phyloP scores from a whole-genome alignment of 1,139 yeast species.

The Protomyces inundatus region DNA sequence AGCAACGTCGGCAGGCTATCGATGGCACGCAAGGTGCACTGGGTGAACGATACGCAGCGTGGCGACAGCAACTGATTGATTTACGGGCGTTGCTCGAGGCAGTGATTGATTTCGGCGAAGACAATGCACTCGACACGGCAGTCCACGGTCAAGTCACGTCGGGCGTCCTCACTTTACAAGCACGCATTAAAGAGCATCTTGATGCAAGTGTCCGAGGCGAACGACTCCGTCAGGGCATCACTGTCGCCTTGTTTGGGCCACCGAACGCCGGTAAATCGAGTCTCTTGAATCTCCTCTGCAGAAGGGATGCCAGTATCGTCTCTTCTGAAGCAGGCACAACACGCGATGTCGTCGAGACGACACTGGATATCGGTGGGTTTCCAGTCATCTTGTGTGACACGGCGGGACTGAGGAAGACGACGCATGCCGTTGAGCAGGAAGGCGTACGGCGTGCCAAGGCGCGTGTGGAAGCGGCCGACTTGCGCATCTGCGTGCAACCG shows the following conservation, averaged over 20 bases:
- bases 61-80: conserved; percentile 65
- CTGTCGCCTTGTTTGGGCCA: conserved; percentile 72
- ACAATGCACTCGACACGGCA: conserved; percentile 61
- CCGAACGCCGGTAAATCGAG: conserved; percentile 98
- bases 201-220: conserved; percentile 55
- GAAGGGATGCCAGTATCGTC: conserved; percentile 84
- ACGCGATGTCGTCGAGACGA: conserved; percentile 77
- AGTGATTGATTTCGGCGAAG: conserved; percentile 85
- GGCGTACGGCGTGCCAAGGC: conserved; percentile 75
- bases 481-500: conserved; percentile 54
- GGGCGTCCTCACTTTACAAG: conserved; percentile 44
- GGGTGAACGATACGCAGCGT: conserved; percentile 49
- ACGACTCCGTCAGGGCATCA: conserved; percentile 66
- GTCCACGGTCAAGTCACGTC: conserved; percentile 31
- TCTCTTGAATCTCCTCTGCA: conserved; percentile 63
- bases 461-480: conserved; percentile 55
- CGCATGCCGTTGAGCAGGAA: conserved; percentile 63
- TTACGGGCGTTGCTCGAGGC: conserved; percentile 77
- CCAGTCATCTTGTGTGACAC: conserved; percentile 85
- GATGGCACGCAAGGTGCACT: conserved; percentile 67
- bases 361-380: conserved; percentile 74
- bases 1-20: conserved; percentile 71
- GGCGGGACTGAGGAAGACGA: conserved; percentile 67
- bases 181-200: conserved; percentile 47
- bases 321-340: conserved; percentile 93